A percentile compares a stretch with the other conserved stretches of the same genome.
Evolutionary conservation across 1,139 yeast species (phyloP).

Genomic region (Hemisphaericaspora xylanilytica): DNA sequence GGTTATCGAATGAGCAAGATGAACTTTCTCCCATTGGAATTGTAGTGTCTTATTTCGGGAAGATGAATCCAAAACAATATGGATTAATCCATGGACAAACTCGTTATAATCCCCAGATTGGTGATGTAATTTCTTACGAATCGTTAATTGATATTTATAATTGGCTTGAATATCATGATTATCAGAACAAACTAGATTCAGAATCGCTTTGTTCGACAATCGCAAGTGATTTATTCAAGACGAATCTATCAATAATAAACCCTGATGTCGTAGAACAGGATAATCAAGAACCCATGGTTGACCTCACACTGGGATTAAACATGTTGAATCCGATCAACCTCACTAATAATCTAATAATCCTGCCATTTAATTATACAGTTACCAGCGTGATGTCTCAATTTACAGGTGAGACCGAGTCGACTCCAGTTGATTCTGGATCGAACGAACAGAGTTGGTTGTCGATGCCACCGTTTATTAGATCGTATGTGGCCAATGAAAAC

Average conservation of each 20-base stretch:
- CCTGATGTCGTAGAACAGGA: slow-evolving; percentile 4
- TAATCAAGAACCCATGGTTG: background rate
- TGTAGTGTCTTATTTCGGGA: slow-evolving; percentile 27
- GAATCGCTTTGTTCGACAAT: slow-evolving; percentile 15
- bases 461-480: slow-evolving; percentile 24
- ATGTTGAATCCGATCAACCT: slow-evolving; percentile 34
- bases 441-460: slow-evolving; percentile 23
- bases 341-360: slow-evolving; percentile 38
- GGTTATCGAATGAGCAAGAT: slow-evolving; percentile 9
- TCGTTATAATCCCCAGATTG: slow-evolving; percentile 3
- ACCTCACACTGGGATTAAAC: slow-evolving; percentile 7
- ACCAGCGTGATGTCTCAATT: slow-evolving; percentile 27
- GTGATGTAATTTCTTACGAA: slow-evolving; percentile 12
- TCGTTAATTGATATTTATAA: slow-evolving; percentile 29
- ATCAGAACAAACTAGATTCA: slow-evolving; percentile 27
- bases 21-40: slow-evolving; percentile 22
- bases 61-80: slow-evolving; percentile 27
- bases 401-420: background rate
- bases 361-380: slow-evolving; percentile 39
- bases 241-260: slow-evolving; percentile 12
- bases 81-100: slow-evolving; percentile 30
- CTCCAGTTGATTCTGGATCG: no score
- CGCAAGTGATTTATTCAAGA: slow-evolving; percentile 21
- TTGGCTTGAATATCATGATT: slow-evolving; percentile 34
- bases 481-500: slow-evolving; percentile 7